Evolutionary conservation across 129 eudicot species (phyloP).

Genomic region (Deinandra increscens): DNA sequence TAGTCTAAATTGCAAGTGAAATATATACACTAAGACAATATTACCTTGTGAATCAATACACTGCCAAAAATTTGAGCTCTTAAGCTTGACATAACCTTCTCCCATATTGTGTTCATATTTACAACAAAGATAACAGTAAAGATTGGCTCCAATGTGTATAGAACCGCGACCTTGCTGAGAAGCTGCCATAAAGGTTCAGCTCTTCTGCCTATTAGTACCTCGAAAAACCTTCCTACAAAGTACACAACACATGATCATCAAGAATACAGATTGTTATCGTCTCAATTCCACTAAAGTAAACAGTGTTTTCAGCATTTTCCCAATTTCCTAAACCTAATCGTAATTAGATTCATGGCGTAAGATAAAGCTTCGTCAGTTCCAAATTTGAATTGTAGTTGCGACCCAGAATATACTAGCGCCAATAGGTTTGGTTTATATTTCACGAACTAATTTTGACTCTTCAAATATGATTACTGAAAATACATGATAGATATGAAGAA

Average conservation of each 20-base stretch:
- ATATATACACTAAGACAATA: background rate
- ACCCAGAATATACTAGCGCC: background rate
- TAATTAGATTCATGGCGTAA: background rate
- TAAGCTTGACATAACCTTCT: conserved; percentile 95
- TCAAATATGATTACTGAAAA: conserved; percentile 1
- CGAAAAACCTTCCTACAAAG: conserved; percentile 83
- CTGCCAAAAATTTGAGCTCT: conserved; percentile 91
- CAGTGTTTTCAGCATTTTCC: background rate
- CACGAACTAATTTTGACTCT: conserved; percentile 1
- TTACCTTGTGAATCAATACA: conserved; percentile 84
- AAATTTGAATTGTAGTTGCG: background rate
- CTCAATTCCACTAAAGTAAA: conserved; percentile 4
- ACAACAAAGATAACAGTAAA: conserved; percentile 75
- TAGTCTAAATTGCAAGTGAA: conserved; percentile 11
- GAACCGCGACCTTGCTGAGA: conserved; percentile 59
- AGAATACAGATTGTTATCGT: background rate
- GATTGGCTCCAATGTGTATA: conserved; percentile 83
- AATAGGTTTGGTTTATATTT: background rate
- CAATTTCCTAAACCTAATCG: background rate
- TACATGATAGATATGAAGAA: background rate
- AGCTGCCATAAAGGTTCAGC: conserved; percentile 77
- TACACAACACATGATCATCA: conserved; percentile 16
- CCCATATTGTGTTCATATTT: conserved; percentile 89
- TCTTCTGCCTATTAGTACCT: conserved; percentile 77
- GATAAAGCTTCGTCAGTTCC: background rate